Evolutionary conservation across 495 filamentous ascomycete species (phyloP).

Genomic region (Aspergillus ellipticus): DNA sequence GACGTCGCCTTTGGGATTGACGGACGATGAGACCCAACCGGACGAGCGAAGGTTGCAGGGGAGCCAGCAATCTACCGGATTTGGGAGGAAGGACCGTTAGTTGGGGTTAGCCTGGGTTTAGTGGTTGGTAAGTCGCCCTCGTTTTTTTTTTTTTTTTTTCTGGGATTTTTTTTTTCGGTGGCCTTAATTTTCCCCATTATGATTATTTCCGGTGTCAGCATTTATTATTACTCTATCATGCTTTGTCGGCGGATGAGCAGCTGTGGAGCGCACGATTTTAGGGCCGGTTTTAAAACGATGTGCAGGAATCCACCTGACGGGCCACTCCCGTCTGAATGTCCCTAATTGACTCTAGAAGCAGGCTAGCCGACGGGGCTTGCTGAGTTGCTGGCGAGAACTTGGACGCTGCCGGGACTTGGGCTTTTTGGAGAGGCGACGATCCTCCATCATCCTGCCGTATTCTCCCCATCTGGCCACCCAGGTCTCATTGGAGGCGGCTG

Average conservation of each 20-base stretch:
- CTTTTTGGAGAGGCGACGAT: neutral
- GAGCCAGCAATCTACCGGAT: constrained; percentile 20
- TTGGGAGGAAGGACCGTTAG: constrained; percentile 22
- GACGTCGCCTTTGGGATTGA: constrained; percentile 9
- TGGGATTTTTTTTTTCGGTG: too few species aligned
- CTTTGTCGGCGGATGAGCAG: constrained; percentile 8
- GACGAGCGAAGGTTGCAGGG: constrained; percentile 17
- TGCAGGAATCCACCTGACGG: constrained; percentile 10
- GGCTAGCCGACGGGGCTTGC: neutral
- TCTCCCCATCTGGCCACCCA: neutral
- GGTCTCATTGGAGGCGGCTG: neutral
- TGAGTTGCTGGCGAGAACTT: neutral
- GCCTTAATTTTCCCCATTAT: too few species aligned
- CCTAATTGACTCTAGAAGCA: constrained; percentile 2
- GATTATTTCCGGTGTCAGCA: neutral
- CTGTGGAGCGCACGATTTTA: constrained; percentile 13
- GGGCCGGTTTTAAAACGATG: constrained; percentile 12
- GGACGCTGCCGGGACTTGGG: neutral
- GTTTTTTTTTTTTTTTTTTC: constrained; percentile 8
- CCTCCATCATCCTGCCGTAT: neutral
- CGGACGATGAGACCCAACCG: constrained; percentile 17
- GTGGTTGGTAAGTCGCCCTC: constrained; percentile 13
- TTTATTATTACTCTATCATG: constrained; percentile 4
- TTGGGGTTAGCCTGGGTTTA: constrained; percentile 13
- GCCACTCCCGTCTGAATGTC: neutral